These are phyloP conservation scores for Silene noctiflora DNA, from an alignment of 179 eudicot species.

Conservation along the genomic window DNA sequence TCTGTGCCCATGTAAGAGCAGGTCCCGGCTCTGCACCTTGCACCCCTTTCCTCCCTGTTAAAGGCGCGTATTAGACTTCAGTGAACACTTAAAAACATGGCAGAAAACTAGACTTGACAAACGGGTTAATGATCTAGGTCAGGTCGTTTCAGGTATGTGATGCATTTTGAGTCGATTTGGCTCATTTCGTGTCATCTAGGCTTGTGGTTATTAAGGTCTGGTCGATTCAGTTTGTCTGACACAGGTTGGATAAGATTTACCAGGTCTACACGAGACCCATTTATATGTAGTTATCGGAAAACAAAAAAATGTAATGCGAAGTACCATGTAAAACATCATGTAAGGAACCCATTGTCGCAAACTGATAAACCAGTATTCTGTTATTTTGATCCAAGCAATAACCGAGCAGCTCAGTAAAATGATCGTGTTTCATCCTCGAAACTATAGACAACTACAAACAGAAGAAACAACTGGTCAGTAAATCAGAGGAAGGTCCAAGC, in stretches of 20 bases:
- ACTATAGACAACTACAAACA: constrained; percentile 52
- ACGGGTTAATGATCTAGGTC: no score
- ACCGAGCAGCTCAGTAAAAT: constrained; percentile 66
- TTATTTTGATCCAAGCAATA: constrained; percentile 69
- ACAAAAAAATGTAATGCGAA: not conserved
- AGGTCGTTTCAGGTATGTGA: no score
- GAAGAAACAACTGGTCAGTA: not conserved
- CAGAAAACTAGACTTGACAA: not conserved
- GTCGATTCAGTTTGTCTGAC: not conserved
- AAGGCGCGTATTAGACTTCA: not conserved
- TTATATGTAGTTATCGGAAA: no score
- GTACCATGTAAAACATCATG: constrained; percentile 82
- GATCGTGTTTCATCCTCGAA: constrained; percentile 69
- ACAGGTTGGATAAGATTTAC: no score
- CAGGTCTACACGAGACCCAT: no score
- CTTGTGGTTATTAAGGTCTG: not conserved
- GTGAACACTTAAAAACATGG: not conserved
- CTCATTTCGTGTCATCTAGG: not conserved
- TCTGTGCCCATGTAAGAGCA: constrained; percentile 57
- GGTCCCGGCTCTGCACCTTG: constrained; percentile 86
- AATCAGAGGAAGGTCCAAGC: not conserved
- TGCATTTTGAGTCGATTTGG: no score
- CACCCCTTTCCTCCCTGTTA: constrained; percentile 72
- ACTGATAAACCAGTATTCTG: constrained; percentile 65
- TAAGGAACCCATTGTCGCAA: constrained; percentile 72